phyloP scores from a whole-genome alignment of 495 filamentous ascomycete species.

The Parmelia sp. region DNA sequence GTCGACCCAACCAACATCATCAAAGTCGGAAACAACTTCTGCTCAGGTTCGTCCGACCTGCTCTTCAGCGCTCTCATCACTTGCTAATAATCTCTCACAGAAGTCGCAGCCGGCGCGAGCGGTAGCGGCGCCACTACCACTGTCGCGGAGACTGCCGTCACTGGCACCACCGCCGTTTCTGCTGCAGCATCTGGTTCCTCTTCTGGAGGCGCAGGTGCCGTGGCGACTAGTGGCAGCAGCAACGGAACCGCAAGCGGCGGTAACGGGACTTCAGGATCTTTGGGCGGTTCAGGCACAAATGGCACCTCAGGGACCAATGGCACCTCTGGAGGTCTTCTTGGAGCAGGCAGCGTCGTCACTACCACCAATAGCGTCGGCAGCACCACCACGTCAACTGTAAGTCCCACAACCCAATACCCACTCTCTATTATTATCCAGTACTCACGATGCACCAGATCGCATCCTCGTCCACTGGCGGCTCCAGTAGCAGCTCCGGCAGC shows the following conservation, averaged over 20 bases:
- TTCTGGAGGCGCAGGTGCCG: slow-evolving; percentile 13
- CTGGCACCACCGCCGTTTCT: slow-evolving; percentile 31
- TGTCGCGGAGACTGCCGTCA: slow-evolving; percentile 30
- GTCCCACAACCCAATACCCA: neutral
- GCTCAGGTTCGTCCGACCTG: slow-evolving; percentile 29
- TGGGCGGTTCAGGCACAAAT: neutral
- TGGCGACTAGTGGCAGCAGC: neutral
- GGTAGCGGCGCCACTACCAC: slow-evolving; percentile 24
- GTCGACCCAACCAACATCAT: slow-evolving; percentile 20
- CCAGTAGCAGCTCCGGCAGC: neutral
- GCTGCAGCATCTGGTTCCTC: slow-evolving; percentile 22
- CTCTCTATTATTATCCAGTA: neutral
- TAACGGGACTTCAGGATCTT: neutral
- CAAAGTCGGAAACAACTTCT: slow-evolving; percentile 24
- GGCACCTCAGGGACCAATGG: slow-evolving; percentile 1
- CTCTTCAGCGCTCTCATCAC: slow-evolving; percentile 28
- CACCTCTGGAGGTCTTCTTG: neutral
- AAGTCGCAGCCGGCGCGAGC: slow-evolving; percentile 21
- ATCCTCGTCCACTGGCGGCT: neutral
- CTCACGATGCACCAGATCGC: neutral
- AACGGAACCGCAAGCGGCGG: neutral
- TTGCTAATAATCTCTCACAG: slow-evolving; percentile 25
- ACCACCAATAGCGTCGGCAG: neutral
- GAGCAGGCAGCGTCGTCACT: neutral
- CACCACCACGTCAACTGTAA: neutral